These are phyloP conservation scores for Fusarium abutilonis DNA, from an alignment of 2,329 filamentous ascomycete species.

Conservation along the genomic window DNA sequence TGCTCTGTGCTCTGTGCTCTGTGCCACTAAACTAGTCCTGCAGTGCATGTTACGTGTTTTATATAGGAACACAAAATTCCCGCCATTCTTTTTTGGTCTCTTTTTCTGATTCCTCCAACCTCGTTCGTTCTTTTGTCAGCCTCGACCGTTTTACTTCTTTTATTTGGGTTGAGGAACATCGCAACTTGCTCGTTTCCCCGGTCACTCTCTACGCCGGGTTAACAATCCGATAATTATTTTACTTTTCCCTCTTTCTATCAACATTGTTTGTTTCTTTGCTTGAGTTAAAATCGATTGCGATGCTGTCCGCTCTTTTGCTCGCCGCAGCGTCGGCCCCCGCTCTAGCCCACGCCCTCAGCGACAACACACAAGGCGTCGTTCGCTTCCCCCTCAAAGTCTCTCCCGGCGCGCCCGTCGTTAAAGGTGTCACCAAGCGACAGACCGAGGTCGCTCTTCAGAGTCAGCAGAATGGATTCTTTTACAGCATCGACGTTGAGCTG, in stretches of 20 bases:
- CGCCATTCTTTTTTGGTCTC: constrained; percentile 19
- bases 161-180: constrained; percentile 5
- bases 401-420: constrained; percentile 44
- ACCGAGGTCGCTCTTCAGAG: constrained; percentile 38
- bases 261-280: not conserved
- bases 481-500: constrained; percentile 52
- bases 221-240: constrained; percentile 20
- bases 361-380: constrained; percentile 42
- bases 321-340: constrained; percentile 46
- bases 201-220: constrained; percentile 45
- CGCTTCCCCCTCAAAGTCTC: constrained; percentile 46
- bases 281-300: constrained; percentile 19
- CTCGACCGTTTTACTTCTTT: constrained; percentile 15
- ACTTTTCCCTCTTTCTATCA: not conserved
- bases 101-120: constrained; percentile 10
- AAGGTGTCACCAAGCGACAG: constrained; percentile 46
- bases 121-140: not conserved
- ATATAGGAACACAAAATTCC: constrained; percentile 28
- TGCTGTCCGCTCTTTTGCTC: constrained; percentile 48
- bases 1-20: not conserved
- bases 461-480: constrained; percentile 49
- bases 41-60: constrained; percentile 10
- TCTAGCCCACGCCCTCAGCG: constrained; percentile 35
- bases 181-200: constrained; percentile 13
- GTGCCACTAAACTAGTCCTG: not conserved